phyloP scores from a whole-genome alignment of 306 rosid species.

The Myrica gale region DNA sequence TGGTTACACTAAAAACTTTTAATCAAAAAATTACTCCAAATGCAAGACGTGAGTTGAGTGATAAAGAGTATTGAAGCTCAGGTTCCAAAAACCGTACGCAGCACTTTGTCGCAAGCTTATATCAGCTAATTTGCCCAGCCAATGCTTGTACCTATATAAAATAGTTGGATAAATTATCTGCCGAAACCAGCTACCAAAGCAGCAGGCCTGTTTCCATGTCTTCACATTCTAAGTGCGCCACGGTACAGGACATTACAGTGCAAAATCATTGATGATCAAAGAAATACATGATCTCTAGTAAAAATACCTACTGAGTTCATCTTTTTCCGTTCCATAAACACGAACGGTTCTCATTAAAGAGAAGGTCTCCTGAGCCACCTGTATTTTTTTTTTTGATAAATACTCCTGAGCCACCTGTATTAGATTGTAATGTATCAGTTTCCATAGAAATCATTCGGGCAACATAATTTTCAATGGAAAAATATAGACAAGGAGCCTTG shows the following conservation, averaged over 20 bases:
- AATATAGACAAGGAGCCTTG: slow-evolving; percentile 21
- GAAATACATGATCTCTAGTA: slow-evolving; percentile 1
- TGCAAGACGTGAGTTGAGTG: slow-evolving; percentile 86
- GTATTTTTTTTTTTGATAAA: no score
- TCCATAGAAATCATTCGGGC: slow-evolving; percentile 9
- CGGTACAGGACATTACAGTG: background rate
- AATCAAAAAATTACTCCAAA: slow-evolving; percentile 7
- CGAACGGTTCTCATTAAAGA: slow-evolving; percentile 93
- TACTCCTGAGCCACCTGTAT: slow-evolving; percentile 93
- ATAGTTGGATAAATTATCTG: slow-evolving; percentile 15
- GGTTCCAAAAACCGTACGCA: slow-evolving; percentile 88
- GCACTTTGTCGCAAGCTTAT: slow-evolving; percentile 88
- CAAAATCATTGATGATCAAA: background rate
- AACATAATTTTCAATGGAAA: slow-evolving; percentile 18
- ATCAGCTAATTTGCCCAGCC: slow-evolving; percentile 82
- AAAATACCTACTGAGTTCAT: slow-evolving; percentile 77
- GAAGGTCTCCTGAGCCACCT: slow-evolving; percentile 96
- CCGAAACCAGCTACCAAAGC: slow-evolving; percentile 25
- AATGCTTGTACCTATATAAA: slow-evolving; percentile 60
- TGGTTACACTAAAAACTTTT: background rate
- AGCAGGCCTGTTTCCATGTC: slow-evolving; percentile 13
- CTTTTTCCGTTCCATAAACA: slow-evolving; percentile 85
- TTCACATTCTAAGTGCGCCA: background rate
- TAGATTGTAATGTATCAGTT: slow-evolving; percentile 11
- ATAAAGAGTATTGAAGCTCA: slow-evolving; percentile 75